Evolutionary conservation across 129 eudicot species (phyloP).

Genomic region (Centrapalus pauciflorus): DNA sequence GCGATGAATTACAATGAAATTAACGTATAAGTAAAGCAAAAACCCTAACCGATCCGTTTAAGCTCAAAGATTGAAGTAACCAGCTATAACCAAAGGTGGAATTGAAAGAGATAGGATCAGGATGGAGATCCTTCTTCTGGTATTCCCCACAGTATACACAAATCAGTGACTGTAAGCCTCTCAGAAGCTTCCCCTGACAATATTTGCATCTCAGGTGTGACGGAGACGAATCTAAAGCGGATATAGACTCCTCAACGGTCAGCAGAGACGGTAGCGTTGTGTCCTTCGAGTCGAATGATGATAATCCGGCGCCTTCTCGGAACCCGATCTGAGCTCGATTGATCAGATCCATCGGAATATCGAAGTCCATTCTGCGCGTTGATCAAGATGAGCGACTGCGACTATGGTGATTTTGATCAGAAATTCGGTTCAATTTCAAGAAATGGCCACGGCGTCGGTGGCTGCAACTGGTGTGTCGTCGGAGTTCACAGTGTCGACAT

Average conservation of each 20-base stretch:
- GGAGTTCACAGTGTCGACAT: constrained; percentile 9
- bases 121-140: constrained; percentile 38
- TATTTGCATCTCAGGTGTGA: constrained; percentile 46
- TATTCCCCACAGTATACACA: constrained; percentile 68
- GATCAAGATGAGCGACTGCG: constrained; percentile 15
- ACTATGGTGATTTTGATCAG: constrained; percentile 2
- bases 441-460: constrained; percentile 10
- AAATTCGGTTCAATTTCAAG: background rate
- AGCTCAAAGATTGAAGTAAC: constrained; percentile 61
- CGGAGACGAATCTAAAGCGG: constrained; percentile 50
- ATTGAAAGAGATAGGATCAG: constrained; percentile 50
- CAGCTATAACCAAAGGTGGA: constrained; percentile 51
- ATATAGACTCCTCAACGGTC: constrained; percentile 39
- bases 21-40: background rate
- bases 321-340: constrained; percentile 45
- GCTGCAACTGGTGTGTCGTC: background rate
- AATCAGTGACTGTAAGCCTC: constrained; percentile 59
- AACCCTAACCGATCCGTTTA: constrained; percentile 73
- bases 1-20: background rate
- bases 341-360: constrained; percentile 51
- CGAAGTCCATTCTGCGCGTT: constrained; percentile 35
- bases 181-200: constrained; percentile 61
- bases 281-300: constrained; percentile 42
- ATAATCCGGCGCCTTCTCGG: constrained; percentile 49
- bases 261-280: constrained; percentile 46